A percentile compares a stretch with the other conserved stretches of the same genome.
These are phyloP conservation scores for Ascochyta rabiei DNA, from an alignment of 2,329 filamentous ascomycete genomes.

Conservation along the genomic window DNA sequence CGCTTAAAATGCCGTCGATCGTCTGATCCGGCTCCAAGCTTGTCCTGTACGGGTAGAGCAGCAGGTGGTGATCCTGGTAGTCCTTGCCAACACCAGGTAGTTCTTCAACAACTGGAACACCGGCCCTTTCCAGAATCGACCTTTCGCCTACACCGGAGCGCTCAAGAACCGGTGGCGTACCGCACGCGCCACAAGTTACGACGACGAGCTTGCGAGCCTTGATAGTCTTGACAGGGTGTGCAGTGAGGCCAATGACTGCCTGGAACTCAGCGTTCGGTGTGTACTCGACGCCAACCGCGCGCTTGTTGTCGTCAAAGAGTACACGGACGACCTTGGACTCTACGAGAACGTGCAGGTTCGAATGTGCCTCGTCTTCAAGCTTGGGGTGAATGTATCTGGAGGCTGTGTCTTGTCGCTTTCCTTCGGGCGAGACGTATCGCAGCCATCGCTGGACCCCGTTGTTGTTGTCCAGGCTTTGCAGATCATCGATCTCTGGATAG, in stretches of 20 bases:
- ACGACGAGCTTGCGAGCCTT: slow-evolving; percentile 63
- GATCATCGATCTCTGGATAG: slow-evolving; percentile 59
- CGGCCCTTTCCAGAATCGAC: slow-evolving; percentile 56
- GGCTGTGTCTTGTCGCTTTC: slow-evolving; percentile 64
- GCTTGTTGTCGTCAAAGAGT: slow-evolving; percentile 59
- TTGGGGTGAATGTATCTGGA: slow-evolving; percentile 62
- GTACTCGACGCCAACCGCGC: slow-evolving; percentile 66
- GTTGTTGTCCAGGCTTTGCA: slow-evolving; percentile 58
- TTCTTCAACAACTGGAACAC: slow-evolving; percentile 60
- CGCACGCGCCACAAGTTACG: slow-evolving; percentile 57
- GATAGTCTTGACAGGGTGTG: slow-evolving; percentile 47
- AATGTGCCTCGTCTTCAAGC: slow-evolving; percentile 56
- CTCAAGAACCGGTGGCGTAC: slow-evolving; percentile 64
- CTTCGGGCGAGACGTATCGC: slow-evolving; percentile 59
- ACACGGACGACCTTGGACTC: slow-evolving; percentile 63
- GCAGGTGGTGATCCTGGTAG: slow-evolving; percentile 66
- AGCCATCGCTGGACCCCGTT: slow-evolving; percentile 53
- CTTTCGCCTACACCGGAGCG: slow-evolving; percentile 66
- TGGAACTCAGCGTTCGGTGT: slow-evolving; percentile 55
- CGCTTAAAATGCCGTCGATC: slow-evolving; percentile 60
- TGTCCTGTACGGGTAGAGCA: slow-evolving; percentile 60
- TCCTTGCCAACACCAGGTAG: slow-evolving; percentile 69
- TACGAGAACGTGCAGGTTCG: slow-evolving; percentile 65
- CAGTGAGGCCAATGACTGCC: slow-evolving; percentile 37
- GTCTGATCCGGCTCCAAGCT: slow-evolving; percentile 56